Evolutionary conservation across 192 early-diverging fungal species (phyloP).

Genomic region (Chytriomyces sp.): DNA sequence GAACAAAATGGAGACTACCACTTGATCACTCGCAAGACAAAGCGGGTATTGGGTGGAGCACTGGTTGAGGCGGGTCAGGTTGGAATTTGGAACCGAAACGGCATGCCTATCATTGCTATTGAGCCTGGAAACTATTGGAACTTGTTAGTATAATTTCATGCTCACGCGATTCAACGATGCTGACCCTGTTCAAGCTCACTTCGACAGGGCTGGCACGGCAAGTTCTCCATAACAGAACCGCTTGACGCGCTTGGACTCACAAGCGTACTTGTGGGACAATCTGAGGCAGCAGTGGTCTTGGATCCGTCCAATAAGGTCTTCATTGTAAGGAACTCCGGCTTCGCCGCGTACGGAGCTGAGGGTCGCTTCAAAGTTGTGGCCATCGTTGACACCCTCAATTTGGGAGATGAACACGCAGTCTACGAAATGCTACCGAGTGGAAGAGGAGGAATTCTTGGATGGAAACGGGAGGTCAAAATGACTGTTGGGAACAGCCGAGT

Average conservation of each 20-base stretch:
- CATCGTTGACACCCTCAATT: slow-evolving; percentile 52
- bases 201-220: slow-evolving; percentile 36
- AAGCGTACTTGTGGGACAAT: slow-evolving; percentile 47
- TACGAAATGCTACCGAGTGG: slow-evolving; percentile 24
- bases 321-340: slow-evolving; percentile 51
- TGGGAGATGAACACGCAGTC: slow-evolving; percentile 42
- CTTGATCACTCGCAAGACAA: slow-evolving; percentile 39
- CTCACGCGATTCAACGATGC: slow-evolving; percentile 6
- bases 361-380: slow-evolving; percentile 43
- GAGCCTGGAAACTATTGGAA: slow-evolving; percentile 48
- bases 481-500: slow-evolving; percentile 10
- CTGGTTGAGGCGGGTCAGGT: slow-evolving; percentile 44
- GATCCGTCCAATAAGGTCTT: slow-evolving; percentile 52
- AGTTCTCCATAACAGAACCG: slow-evolving; percentile 34
- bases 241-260: slow-evolving; percentile 48
- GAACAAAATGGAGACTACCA: slow-evolving; percentile 29
- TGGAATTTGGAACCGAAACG: slow-evolving; percentile 41
- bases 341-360: slow-evolving; percentile 47
- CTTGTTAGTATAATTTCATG: slow-evolving; percentile 9
- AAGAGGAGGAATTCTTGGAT: slow-evolving; percentile 36
- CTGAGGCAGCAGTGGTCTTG: slow-evolving; percentile 46
- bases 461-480: slow-evolving; percentile 42
- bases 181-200: slow-evolving; percentile 11
- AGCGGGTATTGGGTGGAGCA: slow-evolving; percentile 32
- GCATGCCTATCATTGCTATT: slow-evolving; percentile 43